Evolutionary conservation across 2,329 filamentous ascomycete genomes (phyloP).

Genomic region (Ceratocystis variospora): DNA sequence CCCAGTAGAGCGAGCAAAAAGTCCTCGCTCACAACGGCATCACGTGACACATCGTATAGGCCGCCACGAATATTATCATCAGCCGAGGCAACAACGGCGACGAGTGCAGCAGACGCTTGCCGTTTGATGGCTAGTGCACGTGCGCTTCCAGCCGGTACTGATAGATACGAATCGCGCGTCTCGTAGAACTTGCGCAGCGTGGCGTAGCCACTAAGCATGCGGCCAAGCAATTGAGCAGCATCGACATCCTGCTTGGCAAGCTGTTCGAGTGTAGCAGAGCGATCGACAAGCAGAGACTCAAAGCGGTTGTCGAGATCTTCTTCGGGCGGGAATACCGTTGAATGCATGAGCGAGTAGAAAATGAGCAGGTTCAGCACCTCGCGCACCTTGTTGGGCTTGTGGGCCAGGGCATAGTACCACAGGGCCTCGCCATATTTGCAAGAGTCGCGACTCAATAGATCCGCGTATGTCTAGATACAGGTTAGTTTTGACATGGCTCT

Average conservation of each 20-base stretch:
- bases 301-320: slow-evolving; percentile 62
- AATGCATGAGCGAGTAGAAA: slow-evolving; percentile 75
- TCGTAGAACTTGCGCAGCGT: slow-evolving; percentile 84
- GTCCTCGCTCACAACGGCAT: slow-evolving; percentile 78
- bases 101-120: slow-evolving; percentile 57
- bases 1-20: slow-evolving; percentile 72
- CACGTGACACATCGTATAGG: slow-evolving; percentile 65
- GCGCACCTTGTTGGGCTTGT: slow-evolving; percentile 63
- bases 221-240: slow-evolving; percentile 70
- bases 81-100: slow-evolving; percentile 73
- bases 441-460: slow-evolving; percentile 56
- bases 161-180: slow-evolving; percentile 50
- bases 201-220: slow-evolving; percentile 81
- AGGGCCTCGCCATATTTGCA: slow-evolving; percentile 74
- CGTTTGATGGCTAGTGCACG: slow-evolving; percentile 48
- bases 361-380: slow-evolving; percentile 77
- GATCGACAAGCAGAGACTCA: slow-evolving; percentile 52
- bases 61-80: slow-evolving; percentile 86
- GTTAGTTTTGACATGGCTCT: slow-evolving; percentile 22
- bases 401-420: slow-evolving; percentile 80
- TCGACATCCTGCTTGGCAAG: slow-evolving; percentile 64
- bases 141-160: slow-evolving; percentile 29
- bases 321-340: slow-evolving; percentile 60
- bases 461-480: slow-evolving; percentile 57
- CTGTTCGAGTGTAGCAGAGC: slow-evolving; percentile 55